Evolutionary conservation across 306 rosid genomes (phyloP), one percentile per base, ranked within the genome.

Genomic region (Fagus crenata): DNA sequence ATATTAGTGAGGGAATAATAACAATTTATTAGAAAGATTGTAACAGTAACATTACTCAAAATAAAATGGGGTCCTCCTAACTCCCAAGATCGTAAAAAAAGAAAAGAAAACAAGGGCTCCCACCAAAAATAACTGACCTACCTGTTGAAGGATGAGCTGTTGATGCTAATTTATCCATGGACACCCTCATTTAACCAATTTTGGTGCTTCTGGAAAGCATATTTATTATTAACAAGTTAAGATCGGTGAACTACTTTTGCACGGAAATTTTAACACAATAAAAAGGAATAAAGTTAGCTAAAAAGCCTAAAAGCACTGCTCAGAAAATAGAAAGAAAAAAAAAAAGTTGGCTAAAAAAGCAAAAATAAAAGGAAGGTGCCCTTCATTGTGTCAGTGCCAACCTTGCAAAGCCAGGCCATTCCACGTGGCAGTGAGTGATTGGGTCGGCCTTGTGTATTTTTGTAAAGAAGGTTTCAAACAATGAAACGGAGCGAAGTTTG

Each of bases 401-500:
- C 71, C 70, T 22, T 73, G 69, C 60, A 69, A 78, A 51, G 74
- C 59, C 2, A 73, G 35, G 55, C 40, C 37, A 51, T 40, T 76
- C 53, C 70, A 79, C 56, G 35, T 58, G 84, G 75, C 58, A 75
- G 79, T 49, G 81, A 71, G 63, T 33, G 18, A 71, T 53, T 71
- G 81, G 69, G 53, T 18, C 33, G 76, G 58, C 69, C 39, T n/a
- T 28, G 18, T 32, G 28, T 7, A 69, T 70, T 43, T 17, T 12
- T 53, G 42, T 22, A 22, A 22, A 53, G 67, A 53, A 76, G 81
- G 78, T 69, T 80, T 81, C 14, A 68, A 71, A 87, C 90, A 80
- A 70, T 73, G 76, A 85, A 82, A 54, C 79, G 59, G 69, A 78
- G 85, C 96, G 97, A 87, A 78, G 55, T 85, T 94, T 89, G 80